Base-by-base conservation (phyloP, 805 yeast genomes). In the Yarrowia alimentaria region DNA sequence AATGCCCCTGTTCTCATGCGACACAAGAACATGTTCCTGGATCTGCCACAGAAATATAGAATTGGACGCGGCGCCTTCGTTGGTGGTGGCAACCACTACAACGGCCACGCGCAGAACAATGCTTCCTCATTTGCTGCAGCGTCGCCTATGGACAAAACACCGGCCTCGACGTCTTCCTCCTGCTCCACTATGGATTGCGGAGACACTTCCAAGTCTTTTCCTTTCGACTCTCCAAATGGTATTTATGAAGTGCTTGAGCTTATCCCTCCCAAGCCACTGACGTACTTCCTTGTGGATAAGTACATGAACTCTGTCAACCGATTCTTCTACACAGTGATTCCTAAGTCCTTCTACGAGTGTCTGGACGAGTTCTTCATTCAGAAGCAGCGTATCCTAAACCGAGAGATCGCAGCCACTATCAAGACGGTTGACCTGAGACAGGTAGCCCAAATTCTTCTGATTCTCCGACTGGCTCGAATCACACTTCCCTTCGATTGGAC, bases 301-400 rank as follows among this genome's bases (percentile, higher is more conserved):
- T 43, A 22, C 37, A 43, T 43, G 50, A 43, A 30, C 37, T 43
- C 50, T 18, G 37, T 43, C 10, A 43, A 43, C 37, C 35, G 50
- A 22, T 43, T 43, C 22, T 43, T 43, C 30, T 43, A 43, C 38
- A 31, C 50, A n/a, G 37, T 43, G n/a, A 43, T 43, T n/a, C 50
- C 50, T 26, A 43, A 43, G 18, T 21, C 37, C 13, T 43, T 43
- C 29, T 43, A 43, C 30, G 50, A 43, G 30, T 22, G 30, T 10
- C 22, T 43, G 12, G 50, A 43, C 22, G 37, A 30, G 37, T 43
- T 43, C 31, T 43, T 43, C 37, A 16, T 30, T 22, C 50, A 43
- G 50, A 43, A 30, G 14, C 37, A 31, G 37, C 35, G 50, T 7
- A 43, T 43, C 18, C 35, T 21, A 13, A 43, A 31, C 50, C 29